Conservation (phyloP, 2,329 filamentous ascomycete genomes). For the Albifimbria verrucaria region DNA sequence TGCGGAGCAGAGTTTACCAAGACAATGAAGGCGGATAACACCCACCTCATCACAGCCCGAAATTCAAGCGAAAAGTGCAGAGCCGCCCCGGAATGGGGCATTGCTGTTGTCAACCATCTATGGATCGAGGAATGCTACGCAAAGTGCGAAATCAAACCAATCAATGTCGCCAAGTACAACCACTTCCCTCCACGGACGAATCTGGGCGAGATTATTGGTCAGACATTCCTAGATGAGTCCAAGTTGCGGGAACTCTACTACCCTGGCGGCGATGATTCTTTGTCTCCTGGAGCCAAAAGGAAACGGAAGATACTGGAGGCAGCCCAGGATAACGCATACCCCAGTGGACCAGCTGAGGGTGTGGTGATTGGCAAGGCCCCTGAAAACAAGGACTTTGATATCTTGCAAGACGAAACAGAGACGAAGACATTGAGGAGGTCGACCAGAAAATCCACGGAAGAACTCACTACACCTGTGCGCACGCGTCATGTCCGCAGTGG, state of each 20-base stretch:
- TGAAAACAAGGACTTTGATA: conserved; percentile 36
- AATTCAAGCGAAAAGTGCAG: conserved; percentile 88
- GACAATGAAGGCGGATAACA: conserved; percentile 93
- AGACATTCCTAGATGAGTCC: conserved; percentile 71
- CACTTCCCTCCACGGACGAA: conserved; percentile 89
- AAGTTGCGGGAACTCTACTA: conserved; percentile 65
- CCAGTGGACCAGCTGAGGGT: conserved; percentile 44
- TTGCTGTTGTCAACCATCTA: conserved; percentile 87
- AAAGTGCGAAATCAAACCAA: conserved; percentile 71
- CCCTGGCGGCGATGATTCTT: conserved; percentile 53
- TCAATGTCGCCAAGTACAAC: conserved; percentile 73
- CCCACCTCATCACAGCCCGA: conserved; percentile 89
- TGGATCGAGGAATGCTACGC: conserved; percentile 98
- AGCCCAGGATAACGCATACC: conserved; percentile 48
- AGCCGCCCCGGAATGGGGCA: conserved; percentile 88
- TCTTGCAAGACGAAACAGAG: conserved; percentile 37
- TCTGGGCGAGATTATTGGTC: conserved; percentile 86
- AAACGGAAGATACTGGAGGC: conserved; percentile 49
- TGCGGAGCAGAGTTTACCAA: conserved; percentile 88
- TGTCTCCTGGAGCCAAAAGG: conserved; percentile 39
- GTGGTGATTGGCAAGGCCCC: conserved; percentile 39
- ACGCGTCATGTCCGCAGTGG: conserved; percentile 48
- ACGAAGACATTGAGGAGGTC: conserved; percentile 27
- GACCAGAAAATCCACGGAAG: conserved; percentile 10
- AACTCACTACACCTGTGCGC: conserved; percentile 37